Evolutionary conservation across 345 rosid species (phyloP), one percentile per base, ranked within the genome.

Genomic region (Abelmoschus esculentus): DNA sequence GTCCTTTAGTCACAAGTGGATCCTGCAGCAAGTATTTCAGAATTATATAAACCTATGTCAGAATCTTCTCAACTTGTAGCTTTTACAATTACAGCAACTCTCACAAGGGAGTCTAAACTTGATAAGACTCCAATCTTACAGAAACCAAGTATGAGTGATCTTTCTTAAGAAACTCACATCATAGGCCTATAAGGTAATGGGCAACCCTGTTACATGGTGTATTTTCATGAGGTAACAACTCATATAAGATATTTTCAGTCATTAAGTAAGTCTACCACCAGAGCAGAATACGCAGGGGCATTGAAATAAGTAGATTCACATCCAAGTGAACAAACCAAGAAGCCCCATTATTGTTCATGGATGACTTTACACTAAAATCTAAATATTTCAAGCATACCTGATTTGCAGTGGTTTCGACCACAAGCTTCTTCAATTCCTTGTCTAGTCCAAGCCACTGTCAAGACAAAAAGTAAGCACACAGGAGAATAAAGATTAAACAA

Each of bases 381-480:
- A 55, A 47, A 63, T 59, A 40, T 57, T 1, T 42, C 64, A 66
- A 50, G 49, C 3, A 59, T 83, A 95, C 98, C 96, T 95, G 99
- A 78, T 95, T 95, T 59, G 85, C 86, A 32, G 93, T 95, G 28
- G 96, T 91, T 75, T 95, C 96, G 67, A 95, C 89, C 72, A 88
- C 87, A 74, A 95, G 96, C 79, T 83, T 91, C 85, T 90, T 91
- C 19, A 74, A 74, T 42, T 86, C 97, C 77, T 87, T 91, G 79
- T 95, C 96, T 70, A 88, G 18, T 42, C 92, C 96, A 76, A 95
- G 96, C 98, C 99, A 95, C 98, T 95, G 74, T 60, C 58, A 72
- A 76, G 56, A 40, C 8, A 0, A 46, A 38, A 60, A 12, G 3
- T 6, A 57, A 14, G n/a, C 3, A n/a, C 62, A 63, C 38, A 40